Base-by-base conservation (phyloP, 2,329 filamentous ascomycete species). In the Calcarisporium arbuscula region DNA sequence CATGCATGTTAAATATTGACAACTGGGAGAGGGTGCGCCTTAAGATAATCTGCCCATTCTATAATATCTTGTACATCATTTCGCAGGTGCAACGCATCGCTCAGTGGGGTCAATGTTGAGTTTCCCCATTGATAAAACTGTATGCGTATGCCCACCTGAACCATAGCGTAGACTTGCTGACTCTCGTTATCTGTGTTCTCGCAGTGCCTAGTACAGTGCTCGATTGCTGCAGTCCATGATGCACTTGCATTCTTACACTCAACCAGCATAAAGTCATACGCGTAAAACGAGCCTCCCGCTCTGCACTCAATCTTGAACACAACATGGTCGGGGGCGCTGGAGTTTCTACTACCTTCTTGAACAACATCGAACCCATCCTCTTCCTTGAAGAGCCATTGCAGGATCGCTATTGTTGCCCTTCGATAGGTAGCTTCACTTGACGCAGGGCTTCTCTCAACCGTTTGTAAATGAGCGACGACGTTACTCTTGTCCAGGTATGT, bases 301-400 rank as follows among this genome's bases (percentile, higher is more conserved):
- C 29, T 31, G n/a, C 17, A 31, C 9, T 33, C 21, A 26, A 25
- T 12, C 22, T 26, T 33, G 15, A 33, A 26, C n/a, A 33, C 31
- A 26, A 22, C 23, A 14, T 25, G 31, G 23, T 33, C 31, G 23
- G 22, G 31, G 22, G 21, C 17, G 23, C 19, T 26, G 7, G 21
- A 10, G 10, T 26, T 16, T 32, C 31, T 33, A 17, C 15, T 33
- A 17, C 26, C 31, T 25, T 33, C 19, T 16, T 33, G 31, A 17
- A 33, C 22, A 12, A 33, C 31, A 17, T 33, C 21, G 15, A 25
- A 33, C 7, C 17, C 18, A n/a, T 33, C 3, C 23, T 26, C 21
- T 11, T 15, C 17, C 19, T 19, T 15, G 20, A 33, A 33, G n/a
- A 33, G 31, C 7, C 12, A 33, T 16, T 15, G 21, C 14, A 33